Evolutionary conservation across 805 yeast species (phyloP), one percentile per base, ranked within the genome.

Genomic region (Candida andamanensis): DNA sequence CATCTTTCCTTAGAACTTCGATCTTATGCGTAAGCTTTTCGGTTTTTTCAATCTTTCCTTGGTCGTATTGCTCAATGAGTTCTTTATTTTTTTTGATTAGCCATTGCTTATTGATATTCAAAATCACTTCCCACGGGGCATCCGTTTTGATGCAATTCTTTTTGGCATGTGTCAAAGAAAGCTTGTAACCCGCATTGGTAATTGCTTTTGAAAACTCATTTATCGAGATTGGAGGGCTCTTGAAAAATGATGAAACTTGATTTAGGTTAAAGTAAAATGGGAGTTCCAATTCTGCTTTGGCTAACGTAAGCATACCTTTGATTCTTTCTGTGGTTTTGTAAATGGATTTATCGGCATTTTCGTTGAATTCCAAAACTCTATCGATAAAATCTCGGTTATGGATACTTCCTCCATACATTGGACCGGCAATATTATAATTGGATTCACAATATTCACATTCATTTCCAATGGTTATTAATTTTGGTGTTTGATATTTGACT

Each of bases 261-360:
- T 86, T 80, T 21, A 95, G 83, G 36, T 83, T 77, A 61, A 90
- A 80, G 58, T 86, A 92, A 52, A 92, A 87, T 17, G 89, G 94
- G 9, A 39, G 55, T 0, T 42, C 43, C 24, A 90, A 49, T 56
- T 92, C 98, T 42, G 72, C 72, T 24, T 55, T 49, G 4, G 97
- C 97, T 49, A 90, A 63, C 0, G 92, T 84, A 18, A 87, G 62
- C 97, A 92, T 92, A 10, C 97, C 97, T 53, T 78, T 78, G 26
- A 92, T 85, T 52, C 99, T 71, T 37, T 83, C 80, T 15, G 73
- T 67, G 0, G 99, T 92, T 29, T 81, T 82, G 54, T 85, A 92
- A 0, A 72, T 66, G 4, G 67, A 72, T 17, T 67, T 67, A 34
- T 71, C 76, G 15, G 77, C 69, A 6, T 56, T 56, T 16, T 56